A percentile compares a stretch with the other conserved stretches of the same genome.
Evolutionary conservation across 2,329 filamentous ascomycete genomes (phyloP).

Genomic region (Ilyonectria robusta): DNA sequence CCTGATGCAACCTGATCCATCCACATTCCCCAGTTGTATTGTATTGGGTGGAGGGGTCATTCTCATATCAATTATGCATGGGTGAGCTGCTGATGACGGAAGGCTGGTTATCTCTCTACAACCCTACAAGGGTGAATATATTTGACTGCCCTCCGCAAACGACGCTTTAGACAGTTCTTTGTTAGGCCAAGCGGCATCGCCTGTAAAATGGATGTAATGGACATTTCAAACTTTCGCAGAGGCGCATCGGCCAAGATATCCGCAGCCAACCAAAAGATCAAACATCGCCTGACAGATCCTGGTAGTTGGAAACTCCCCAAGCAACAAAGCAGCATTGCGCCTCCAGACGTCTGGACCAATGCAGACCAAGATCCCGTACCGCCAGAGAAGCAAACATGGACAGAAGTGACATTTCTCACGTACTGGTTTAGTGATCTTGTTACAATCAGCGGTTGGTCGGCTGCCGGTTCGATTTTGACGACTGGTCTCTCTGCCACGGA

Average conservation of each 20-base stretch:
- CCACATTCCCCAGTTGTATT: not conserved
- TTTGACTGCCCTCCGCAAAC: not conserved
- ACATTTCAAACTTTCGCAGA: not conserved
- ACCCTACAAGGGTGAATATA: not conserved
- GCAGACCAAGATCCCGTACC: slow-evolving; percentile 51
- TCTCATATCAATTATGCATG: not conserved
- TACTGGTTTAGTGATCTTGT: slow-evolving; percentile 65
- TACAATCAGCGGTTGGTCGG: slow-evolving; percentile 49
- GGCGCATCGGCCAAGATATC: not conserved
- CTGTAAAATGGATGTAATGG: not conserved
- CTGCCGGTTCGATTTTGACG: slow-evolving; percentile 49
- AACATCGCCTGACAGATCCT: not conserved
- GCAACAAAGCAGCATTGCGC: slow-evolving; percentile 33
- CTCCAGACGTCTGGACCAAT: slow-evolving; percentile 28
- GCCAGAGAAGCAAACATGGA: slow-evolving; percentile 60
- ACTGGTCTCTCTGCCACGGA: slow-evolving; percentile 59
- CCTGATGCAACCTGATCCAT: not conserved
- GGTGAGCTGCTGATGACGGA: not conserved
- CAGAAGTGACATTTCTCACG: slow-evolving; percentile 59
- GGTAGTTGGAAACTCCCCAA: slow-evolving; percentile 30
- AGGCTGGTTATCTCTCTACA: not conserved
- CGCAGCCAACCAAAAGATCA: not conserved
- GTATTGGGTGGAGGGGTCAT: too few relatives aligned
- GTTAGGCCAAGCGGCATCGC: too few relatives aligned
- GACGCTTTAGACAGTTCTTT: too few relatives aligned